phyloP scores from a whole-genome alignment of 805 yeast genomes.

The Hanseniaspora vineae region DNA sequence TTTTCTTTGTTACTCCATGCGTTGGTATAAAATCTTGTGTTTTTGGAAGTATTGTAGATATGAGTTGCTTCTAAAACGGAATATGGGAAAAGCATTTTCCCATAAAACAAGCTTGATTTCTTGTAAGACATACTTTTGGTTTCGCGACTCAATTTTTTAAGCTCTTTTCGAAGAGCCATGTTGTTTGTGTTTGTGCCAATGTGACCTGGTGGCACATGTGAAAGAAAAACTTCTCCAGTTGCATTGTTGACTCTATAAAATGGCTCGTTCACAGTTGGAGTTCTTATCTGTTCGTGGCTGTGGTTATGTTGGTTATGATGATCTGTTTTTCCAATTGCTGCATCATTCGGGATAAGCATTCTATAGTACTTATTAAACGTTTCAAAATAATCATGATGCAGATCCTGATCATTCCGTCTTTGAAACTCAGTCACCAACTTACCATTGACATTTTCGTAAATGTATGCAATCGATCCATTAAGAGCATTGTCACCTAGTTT shows the following conservation, averaged over 20 bases:
- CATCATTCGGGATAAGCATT: not conserved
- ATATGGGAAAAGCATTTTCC: constrained; percentile 80
- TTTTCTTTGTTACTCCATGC: constrained; percentile 59
- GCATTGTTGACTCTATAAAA: too few relatives aligned
- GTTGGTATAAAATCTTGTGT: constrained; percentile 55
- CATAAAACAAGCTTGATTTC: constrained; percentile 48
- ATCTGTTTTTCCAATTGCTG: not conserved
- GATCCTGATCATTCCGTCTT: not conserved
- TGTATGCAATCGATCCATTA: constrained; percentile 1
- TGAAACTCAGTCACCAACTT: not conserved
- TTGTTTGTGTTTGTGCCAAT: too few relatives aligned
- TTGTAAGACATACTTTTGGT: not conserved
- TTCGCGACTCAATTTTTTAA: not conserved
- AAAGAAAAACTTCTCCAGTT: too few relatives aligned
- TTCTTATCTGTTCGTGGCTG: too few relatives aligned
- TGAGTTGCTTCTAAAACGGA: constrained; percentile 80
- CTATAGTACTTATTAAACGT: not conserved
- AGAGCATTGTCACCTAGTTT: not conserved
- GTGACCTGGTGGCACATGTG: too few relatives aligned
- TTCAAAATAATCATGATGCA: not conserved
- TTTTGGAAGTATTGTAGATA: constrained; percentile 45
- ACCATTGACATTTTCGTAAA: not conserved
- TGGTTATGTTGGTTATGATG: not conserved
- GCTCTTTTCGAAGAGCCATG: too few relatives aligned
- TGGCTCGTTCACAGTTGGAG: too few relatives aligned